Base-by-base conservation (phyloP, 495 filamentous ascomycete genomes). In the Parmelia sp. region DNA sequence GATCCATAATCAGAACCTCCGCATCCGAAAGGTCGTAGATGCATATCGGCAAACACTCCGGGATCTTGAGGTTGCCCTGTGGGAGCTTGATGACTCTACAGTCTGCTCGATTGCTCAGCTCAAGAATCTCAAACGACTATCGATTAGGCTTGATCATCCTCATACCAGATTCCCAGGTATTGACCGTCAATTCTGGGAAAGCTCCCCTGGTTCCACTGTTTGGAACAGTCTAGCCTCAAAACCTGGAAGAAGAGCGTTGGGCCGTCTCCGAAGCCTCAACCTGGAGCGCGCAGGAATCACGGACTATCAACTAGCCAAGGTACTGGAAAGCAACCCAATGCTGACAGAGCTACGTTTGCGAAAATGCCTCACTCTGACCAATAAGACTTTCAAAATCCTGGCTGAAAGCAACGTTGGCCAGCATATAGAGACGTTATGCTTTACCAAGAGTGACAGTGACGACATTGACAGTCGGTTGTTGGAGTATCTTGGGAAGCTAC, bases 261-360 rank as follows among this genome's bases (percentile, higher is more conserved):
- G 62, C 21, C 44, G 47, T 29, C 67, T 77, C 10, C 60, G 71
- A 57, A 71, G 65, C 9, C 57, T 77, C 31, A 67, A 69, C 3
- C 23, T 77, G 29, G 75, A 76, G 57, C 67, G 74, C 14, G 70
- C 71, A 21, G 73, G 74, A 15, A 73, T 77, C 47, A 76, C 72
- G 15, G 69, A 73, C 6, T 77, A 72, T 67, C 75, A 77, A 61
- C 61, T 77, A 37, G 69, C 61, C 47, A 72, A 70, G 70, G 67
- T 76, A 12, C 69, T 77, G 49, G 69, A 71, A 62, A 64, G 63
- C 21, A 77, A 77, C 25, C 68, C 69, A 7, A 62, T 61, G 3
- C 40, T 76, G 17, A 74, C 37, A 15, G 70, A 68, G 15, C 33
- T 75, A 39, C 71, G 74, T 49, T 36, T 77, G 53, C 68, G 68